Base-by-base conservation (phyloP, 805 yeast genomes). In the Teunomyces gatunensis region DNA sequence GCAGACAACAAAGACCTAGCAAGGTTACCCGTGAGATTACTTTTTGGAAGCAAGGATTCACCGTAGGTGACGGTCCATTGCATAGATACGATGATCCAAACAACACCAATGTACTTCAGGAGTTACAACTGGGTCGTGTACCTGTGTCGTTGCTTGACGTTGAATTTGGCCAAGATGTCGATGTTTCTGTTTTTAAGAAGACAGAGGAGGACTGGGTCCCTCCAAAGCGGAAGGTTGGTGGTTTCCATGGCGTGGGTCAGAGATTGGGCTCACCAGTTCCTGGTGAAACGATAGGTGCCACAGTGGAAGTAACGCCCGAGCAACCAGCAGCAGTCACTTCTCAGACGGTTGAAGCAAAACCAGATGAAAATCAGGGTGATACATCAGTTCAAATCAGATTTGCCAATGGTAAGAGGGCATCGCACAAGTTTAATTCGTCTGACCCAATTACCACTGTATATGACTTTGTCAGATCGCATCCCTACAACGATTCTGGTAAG, bases 41-140 rank as follows among this genome's bases (percentile, higher is more conserved):
- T 0, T 92, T 94, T 64, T 94, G 99, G 99, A 85, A 83, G 56
- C 92, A 94, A 59, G 99, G 99, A 1, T 94, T 94, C 68, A 89
- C 89, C 52, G 90, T 94, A 21, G 98, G 94, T 28, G 96, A 91
- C 42, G 98, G 98, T 2, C 80, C 81, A 20, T 75, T 94, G 47
- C 85, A 79, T 64, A 75, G 94, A 49, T 94, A 90, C 64, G 97
- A 92, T 59, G 98, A 94, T 64, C 96, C 96, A 5, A 82, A 79
- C n/a, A 94, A 92, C 63, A 84, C 84, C 42, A 79, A 77, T 39
- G 86, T 88, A 54, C 73, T 94, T 57, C 78, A 83, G 53, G 94
- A 91, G 55, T 77, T 94, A 67, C 87, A 88, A 60, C 78, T 83
- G 47, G 99, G 99, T 7, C 77, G 95, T 49, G 99, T 97, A 0